A percentile compares a stretch with the other conserved stretches of the same genome.
Conservation (phyloP, 202 grass and related monocot genomes). For the Hordeum pubiflorum region DNA sequence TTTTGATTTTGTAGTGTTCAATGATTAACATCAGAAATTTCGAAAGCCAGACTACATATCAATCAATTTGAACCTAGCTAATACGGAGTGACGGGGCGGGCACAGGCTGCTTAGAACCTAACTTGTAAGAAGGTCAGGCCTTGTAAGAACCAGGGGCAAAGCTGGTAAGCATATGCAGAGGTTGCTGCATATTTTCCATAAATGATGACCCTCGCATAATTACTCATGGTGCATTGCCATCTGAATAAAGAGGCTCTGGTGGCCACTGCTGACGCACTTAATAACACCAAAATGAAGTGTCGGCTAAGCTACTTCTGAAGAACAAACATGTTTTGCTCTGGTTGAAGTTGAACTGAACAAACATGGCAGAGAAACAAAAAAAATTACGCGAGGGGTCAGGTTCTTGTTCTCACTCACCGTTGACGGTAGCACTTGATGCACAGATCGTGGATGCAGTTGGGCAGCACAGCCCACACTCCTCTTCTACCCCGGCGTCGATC, state of each 20-base stretch:
- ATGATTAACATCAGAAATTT: too few relatives aligned
- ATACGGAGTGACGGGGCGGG: too few relatives aligned
- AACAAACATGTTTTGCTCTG: too few relatives aligned
- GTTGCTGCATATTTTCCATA: not conserved
- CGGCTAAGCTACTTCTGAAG: not conserved
- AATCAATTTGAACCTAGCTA: too few relatives aligned
- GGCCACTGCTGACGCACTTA: not conserved
- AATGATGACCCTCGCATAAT: not conserved
- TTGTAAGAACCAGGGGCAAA: not conserved
- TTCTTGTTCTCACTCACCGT: conserved; percentile 38
- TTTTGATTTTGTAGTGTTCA: too few relatives aligned
- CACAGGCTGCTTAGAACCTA: too few relatives aligned
- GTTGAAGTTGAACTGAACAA: not conserved
- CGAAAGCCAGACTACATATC: too few relatives aligned
- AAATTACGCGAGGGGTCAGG: not conserved
- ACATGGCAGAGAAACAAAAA: not conserved
- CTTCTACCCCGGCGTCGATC: conserved; percentile 61
- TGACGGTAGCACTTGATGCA: conserved; percentile 79
- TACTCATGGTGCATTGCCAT: not conserved
- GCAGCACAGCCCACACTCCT: conserved; percentile 78
- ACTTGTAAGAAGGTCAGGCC: not conserved
- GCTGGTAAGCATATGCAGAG: not conserved
- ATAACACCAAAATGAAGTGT: not conserved
- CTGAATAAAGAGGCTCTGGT: not conserved
- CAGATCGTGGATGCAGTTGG: conserved; percentile 74